A percentile compares a stretch with the other conserved stretches of the same genome.
Conservation (phyloP, 108 stramenopile species). For the Nitzschia inconspicua region DNA sequence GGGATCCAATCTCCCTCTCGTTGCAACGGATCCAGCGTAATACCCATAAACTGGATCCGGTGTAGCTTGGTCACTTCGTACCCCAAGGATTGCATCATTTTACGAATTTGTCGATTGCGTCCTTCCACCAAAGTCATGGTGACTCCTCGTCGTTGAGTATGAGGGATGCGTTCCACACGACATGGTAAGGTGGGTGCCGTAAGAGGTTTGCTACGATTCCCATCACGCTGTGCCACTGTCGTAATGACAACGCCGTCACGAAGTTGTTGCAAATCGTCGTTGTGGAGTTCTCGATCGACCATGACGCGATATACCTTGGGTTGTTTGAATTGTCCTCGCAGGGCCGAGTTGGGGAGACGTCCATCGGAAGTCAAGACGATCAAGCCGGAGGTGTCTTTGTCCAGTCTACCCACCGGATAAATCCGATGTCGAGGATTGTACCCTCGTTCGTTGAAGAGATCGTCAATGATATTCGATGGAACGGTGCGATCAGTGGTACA, state of each 20-base stretch:
- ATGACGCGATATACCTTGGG: slow-evolving; percentile 62
- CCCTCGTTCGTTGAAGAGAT: slow-evolving; percentile 26
- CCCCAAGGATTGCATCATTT: slow-evolving; percentile 73
- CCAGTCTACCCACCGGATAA: slow-evolving; percentile 81
- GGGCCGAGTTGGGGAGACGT: slow-evolving; percentile 62
- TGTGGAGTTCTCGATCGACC: slow-evolving; percentile 52
- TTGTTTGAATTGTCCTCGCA: slow-evolving; percentile 47
- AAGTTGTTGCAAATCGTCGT: slow-evolving; percentile 20
- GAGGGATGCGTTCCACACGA: slow-evolving; percentile 34
- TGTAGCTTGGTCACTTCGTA: slow-evolving; percentile 56
- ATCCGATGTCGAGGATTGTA: slow-evolving; percentile 51
- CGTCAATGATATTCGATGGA: slow-evolving; percentile 57
- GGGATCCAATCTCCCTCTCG: slow-evolving; percentile 62
- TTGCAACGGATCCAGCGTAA: slow-evolving; percentile 30
- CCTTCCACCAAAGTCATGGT: slow-evolving; percentile 51
- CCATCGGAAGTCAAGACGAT: slow-evolving; percentile 76
- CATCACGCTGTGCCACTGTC: slow-evolving; percentile 60
- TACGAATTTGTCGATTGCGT: slow-evolving; percentile 81
- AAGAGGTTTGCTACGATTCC: slow-evolving; percentile 49
- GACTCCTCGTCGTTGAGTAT: slow-evolving; percentile 48
- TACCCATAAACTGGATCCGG: slow-evolving; percentile 45
- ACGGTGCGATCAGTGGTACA: slow-evolving; percentile 74
- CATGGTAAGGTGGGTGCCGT: slow-evolving; percentile 39
- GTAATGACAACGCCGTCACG: slow-evolving; percentile 69
- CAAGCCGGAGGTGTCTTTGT: slow-evolving; percentile 71